phyloP scores from a whole-genome alignment of 768 basidiomycete genomes.

The Podaxis pistillaris region DNA sequence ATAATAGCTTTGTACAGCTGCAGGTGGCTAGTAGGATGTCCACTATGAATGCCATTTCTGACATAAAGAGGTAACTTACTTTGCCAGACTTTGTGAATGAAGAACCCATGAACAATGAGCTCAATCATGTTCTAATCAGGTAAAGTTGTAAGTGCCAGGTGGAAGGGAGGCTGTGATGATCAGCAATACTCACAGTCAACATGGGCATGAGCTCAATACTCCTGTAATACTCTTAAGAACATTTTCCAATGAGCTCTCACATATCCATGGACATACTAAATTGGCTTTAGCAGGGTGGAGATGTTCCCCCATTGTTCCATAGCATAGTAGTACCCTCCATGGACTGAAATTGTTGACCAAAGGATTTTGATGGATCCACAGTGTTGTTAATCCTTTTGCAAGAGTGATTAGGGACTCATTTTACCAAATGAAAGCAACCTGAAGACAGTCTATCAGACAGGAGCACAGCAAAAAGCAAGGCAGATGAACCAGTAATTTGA shows the following conservation, averaged over 20 bases:
- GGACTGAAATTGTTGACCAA: conserved; percentile 3
- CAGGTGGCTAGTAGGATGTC: background rate
- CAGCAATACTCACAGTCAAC: conserved; percentile 3
- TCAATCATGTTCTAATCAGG: conserved; percentile 6
- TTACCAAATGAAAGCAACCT: conserved; percentile 9
- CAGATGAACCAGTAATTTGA: conserved; percentile 1
- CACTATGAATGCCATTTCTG: background rate
- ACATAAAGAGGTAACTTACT: background rate
- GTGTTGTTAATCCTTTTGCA: background rate
- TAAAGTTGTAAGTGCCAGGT: background rate
- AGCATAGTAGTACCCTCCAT: conserved; percentile 11
- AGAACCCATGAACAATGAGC: conserved; percentile 7
- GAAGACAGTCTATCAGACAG: background rate
- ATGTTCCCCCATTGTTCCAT: conserved; percentile 8
- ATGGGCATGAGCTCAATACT: conserved; percentile 12
- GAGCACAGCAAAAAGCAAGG: background rate
- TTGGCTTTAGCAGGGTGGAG: background rate
- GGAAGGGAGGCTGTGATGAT: background rate
- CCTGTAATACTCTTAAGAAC: background rate
- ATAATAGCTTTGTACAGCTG: background rate
- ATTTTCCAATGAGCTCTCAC: background rate
- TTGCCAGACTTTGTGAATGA: conserved; percentile 13
- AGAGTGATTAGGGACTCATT: background rate
- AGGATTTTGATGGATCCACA: conserved; percentile 1
- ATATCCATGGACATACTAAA: background rate